Percentiles rank a stretch among this genome's conserved stretches.
phyloP scores from a whole-genome alignment of 768 basidiomycete species.

The Lentinula raphanica region DNA sequence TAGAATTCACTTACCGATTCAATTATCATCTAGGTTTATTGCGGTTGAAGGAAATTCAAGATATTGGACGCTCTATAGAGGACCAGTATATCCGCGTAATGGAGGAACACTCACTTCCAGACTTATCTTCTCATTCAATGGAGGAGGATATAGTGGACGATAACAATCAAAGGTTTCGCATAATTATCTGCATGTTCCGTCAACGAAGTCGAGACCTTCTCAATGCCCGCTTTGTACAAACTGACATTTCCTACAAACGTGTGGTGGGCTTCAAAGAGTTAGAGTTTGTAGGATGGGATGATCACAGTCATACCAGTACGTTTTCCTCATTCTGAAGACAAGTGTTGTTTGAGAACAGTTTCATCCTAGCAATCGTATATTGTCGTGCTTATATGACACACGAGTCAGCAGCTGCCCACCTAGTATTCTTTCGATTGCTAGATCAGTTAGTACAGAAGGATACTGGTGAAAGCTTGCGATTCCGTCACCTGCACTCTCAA shows the following conservation, averaged over 20 bases:
- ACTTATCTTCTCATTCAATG: too few species aligned
- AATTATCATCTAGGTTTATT: slow-evolving; percentile 6
- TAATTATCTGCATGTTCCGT: background rate
- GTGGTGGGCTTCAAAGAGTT: slow-evolving; percentile 4
- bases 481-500: background rate
- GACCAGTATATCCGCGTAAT: slow-evolving; percentile 18
- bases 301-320: background rate
- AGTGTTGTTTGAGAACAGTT: background rate
- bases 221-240: slow-evolving; percentile 1
- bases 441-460: slow-evolving; percentile 2
- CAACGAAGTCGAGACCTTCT: background rate
- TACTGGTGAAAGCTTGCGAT: background rate
- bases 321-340: background rate
- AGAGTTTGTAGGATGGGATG: slow-evolving; percentile 1
- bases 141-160: background rate
- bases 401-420: background rate
- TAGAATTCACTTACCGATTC: too few species aligned
- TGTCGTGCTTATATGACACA: background rate
- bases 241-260: slow-evolving; percentile 6
- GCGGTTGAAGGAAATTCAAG: slow-evolving; percentile 12
- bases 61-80: slow-evolving; percentile 4
- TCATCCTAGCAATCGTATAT: background rate
- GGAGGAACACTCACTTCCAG: background rate
- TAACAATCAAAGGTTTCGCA: too few species aligned
- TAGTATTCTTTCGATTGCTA: background rate